Evolutionary conservation across 148 eudicot species (phyloP), one percentile per base, ranked within the genome.

Genomic region (Limonium bicolor): DNA sequence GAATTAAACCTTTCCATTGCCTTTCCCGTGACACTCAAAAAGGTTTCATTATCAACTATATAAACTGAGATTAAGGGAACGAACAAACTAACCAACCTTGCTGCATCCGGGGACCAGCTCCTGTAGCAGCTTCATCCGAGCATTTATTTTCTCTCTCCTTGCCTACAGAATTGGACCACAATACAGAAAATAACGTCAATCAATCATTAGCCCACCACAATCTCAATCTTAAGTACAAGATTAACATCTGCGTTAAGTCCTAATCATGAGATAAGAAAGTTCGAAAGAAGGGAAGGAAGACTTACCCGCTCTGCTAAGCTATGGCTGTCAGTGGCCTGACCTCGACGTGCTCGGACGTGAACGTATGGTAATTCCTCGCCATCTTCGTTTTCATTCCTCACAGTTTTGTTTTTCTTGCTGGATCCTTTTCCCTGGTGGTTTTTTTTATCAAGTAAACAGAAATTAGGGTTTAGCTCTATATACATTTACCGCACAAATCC

Each of bases 281-380:
- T 21, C 29, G 29, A 14, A 12, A 43, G 48, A n/a, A n/a, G 6
- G 6, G 6, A 46, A 1, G 4, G 21, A 39, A 37, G 27, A 17
- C 28, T 72, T 80, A 88, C 96, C 68, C 96, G 65, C 68, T 88
- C 96, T 22, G 96, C 94, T 66, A 88, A 74, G 74, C 96, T 88
- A 48, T 88, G 96, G 55, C 94, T 83, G 64, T 88, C 92, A 11
- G 96, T 88, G 19, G 96, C 96, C 64, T 88, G 86, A n/a, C 96
- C 96, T 2, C 96, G 70, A 9, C 96, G 80, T 11, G 94, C 94
- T 53, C 96, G 74, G 37, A 83, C 94, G 31, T 83, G 96, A 23
- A 88, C 86, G 47, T 88, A 88, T 18, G 96, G 96, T 26, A 83
- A 76, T 74, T 88, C 68, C 67, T 83, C 90, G 6, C 64, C 68